Conservation (phyloP, 257 asterid species). For the Solanum sitiens region DNA sequence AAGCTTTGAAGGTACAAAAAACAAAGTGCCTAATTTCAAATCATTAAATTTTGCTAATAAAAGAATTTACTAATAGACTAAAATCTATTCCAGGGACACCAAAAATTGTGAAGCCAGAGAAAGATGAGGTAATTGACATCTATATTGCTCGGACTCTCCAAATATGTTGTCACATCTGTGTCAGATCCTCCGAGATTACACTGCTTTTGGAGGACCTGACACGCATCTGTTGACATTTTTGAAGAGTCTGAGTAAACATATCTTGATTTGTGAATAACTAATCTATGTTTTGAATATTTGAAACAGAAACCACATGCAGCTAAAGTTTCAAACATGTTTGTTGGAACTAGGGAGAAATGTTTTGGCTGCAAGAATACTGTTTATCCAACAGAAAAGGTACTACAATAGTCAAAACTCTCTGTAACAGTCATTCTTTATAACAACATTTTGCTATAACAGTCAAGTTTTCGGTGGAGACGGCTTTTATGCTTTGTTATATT, state of each 20-base stretch:
- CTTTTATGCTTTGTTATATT: background rate
- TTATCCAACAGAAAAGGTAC: conserved; percentile 95
- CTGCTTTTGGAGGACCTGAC: background rate
- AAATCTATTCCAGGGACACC: conserved; percentile 56
- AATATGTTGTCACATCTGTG: background rate
- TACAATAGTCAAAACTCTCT: too few relatives aligned
- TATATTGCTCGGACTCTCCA: background rate
- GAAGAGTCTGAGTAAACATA: background rate
- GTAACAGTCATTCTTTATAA: background rate
- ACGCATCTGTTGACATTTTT: accelerated
- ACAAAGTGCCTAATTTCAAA: background rate
- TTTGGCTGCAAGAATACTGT: conserved; percentile 66
- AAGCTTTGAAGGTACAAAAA: conserved; percentile 72
- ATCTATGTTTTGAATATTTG: background rate
- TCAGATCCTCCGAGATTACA: background rate
- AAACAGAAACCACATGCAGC: conserved; percentile 54
- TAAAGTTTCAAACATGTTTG: conserved; percentile 77
- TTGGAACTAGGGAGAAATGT: conserved; percentile 75
- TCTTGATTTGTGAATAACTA: background rate
- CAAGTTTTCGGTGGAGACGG: accelerated
- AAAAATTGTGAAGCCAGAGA: conserved; percentile 76
- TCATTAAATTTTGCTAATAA: background rate
- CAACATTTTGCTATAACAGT: background rate
- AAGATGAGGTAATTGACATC: conserved; percentile 1
- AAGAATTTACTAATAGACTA: background rate